phyloP scores from a whole-genome alignment of 2,329 filamentous ascomycete genomes.

The Pyrenochaeta sp. region DNA sequence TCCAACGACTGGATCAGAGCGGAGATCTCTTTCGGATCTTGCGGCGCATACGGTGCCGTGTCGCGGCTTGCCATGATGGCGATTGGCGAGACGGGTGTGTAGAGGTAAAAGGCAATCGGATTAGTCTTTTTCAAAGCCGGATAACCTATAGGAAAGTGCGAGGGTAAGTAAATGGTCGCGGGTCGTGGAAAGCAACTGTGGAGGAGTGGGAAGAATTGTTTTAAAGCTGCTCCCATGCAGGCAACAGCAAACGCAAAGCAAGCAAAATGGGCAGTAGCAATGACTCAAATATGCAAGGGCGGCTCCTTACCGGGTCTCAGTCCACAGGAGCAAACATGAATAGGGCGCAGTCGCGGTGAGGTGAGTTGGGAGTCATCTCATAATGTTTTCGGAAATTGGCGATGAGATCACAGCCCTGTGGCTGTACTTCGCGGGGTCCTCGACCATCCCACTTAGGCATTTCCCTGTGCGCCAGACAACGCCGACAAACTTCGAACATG shows the following conservation, averaged over 20 bases:
- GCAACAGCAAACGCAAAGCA: conserved; percentile 16
- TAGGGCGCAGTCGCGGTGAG: conserved; percentile 18
- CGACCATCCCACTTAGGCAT: background rate
- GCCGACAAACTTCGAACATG: background rate
- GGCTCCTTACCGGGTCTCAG: conserved; percentile 7
- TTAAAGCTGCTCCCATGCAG: conserved; percentile 27
- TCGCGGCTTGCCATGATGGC: conserved; percentile 61
- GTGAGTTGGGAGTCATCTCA: conserved; percentile 14
- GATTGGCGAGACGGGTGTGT: conserved; percentile 15
- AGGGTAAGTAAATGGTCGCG: conserved; percentile 24
- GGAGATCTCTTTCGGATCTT: conserved; percentile 74
- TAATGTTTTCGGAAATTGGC: conserved; percentile 6
- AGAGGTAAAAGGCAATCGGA: background rate
- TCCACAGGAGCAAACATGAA: background rate
- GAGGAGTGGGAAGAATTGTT: conserved; percentile 22
- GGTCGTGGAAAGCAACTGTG: conserved; percentile 11
- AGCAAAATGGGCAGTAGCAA: conserved; percentile 8
- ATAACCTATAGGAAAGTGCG: conserved; percentile 19
- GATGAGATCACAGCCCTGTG: conserved; percentile 19
- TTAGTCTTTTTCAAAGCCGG: background rate
- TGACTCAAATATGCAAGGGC: conserved; percentile 31
- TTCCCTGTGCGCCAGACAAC: background rate
- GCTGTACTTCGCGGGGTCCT: conserved; percentile 7
- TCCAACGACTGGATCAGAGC: conserved; percentile 73
- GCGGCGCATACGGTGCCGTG: conserved; percentile 69